These are phyloP conservation scores for Talaromyces sp. DNA, from an alignment of 2,329 filamentous ascomycete genomes.

Conservation along the genomic window DNA sequence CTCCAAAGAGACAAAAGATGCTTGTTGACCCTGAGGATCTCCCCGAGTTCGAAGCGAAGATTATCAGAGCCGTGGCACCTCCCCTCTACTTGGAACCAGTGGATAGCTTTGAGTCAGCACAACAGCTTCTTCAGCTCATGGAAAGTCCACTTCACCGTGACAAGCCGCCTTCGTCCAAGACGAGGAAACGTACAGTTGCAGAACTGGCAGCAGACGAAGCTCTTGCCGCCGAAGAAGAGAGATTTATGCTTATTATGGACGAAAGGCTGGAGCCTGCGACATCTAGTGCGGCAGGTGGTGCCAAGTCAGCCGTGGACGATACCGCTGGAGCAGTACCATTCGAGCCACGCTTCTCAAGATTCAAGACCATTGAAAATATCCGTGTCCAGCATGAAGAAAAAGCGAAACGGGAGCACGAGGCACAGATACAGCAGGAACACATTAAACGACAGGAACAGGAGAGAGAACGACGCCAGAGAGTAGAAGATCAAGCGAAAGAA, in stretches of 20 bases:
- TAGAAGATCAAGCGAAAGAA: constrained; percentile 39
- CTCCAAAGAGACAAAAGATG: constrained; percentile 68
- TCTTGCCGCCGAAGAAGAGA: constrained; percentile 78
- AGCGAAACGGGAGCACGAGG: constrained; percentile 44
- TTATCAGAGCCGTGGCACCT: constrained; percentile 67
- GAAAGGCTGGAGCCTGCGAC: constrained; percentile 66
- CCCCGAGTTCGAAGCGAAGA: constrained; percentile 68
- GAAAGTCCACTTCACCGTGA: constrained; percentile 73
- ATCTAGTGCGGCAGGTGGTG: constrained; percentile 53
- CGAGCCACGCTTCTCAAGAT: constrained; percentile 81
- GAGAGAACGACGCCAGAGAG: constrained; percentile 43
- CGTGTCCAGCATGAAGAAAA: constrained; percentile 71
- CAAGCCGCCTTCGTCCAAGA: constrained; percentile 76
- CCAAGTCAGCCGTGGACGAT: constrained; percentile 64
- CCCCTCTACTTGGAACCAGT: constrained; percentile 75
- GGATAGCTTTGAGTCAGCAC: constrained; percentile 61
- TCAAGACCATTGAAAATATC: constrained; percentile 86
- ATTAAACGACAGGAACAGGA: constrained; percentile 44
- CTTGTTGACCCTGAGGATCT: constrained; percentile 71
- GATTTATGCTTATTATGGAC: constrained; percentile 89
- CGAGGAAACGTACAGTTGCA: constrained; percentile 85
- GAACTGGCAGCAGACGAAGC: constrained; percentile 95
- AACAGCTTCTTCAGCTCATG: constrained; percentile 65
- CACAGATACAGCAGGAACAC: constrained; percentile 46
- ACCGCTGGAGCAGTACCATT: constrained; percentile 68